These are phyloP conservation scores for Schizosaccharomyces versatilis DNA, from an alignment of 1,139 yeast genomes.

Conservation along the genomic window DNA sequence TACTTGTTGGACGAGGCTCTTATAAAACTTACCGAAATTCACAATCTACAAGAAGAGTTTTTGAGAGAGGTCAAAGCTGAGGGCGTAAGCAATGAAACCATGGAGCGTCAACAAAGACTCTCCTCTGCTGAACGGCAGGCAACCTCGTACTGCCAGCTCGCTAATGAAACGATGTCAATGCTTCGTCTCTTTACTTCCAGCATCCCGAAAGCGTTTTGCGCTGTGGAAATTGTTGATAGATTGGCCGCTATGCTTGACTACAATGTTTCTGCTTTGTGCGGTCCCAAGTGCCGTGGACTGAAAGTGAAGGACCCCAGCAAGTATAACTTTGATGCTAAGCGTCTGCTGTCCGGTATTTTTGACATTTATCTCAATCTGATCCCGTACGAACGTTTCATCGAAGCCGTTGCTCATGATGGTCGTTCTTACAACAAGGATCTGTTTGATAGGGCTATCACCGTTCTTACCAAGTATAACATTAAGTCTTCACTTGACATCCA, in stretches of 20 bases:
- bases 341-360: conserved; percentile 43
- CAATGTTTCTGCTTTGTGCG: conserved; percentile 72
- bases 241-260: conserved; percentile 89
- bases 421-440: conserved; percentile 53
- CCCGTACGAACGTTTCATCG: conserved; percentile 37
- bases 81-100: conserved; percentile 4
- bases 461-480: conserved; percentile 35
- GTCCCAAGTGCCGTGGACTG: conserved; percentile 77
- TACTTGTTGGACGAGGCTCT: conserved; percentile 78
- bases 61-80: background rate
- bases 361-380: conserved; percentile 58
- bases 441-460: conserved; percentile 48
- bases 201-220: conserved; percentile 67
- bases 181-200: conserved; percentile 66
- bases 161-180: conserved; percentile 61
- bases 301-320: conserved; percentile 70
- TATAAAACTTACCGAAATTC: conserved; percentile 56
- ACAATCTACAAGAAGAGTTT: conserved; percentile 42
- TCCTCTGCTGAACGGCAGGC: conserved; percentile 54
- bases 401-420: conserved; percentile 73
- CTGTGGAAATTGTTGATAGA: conserved; percentile 79
- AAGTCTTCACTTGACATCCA: conserved; percentile 33
- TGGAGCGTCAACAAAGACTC: conserved; percentile 18
- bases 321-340: conserved; percentile 64
- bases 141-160: conserved; percentile 57